Percentiles rank a stretch among this genome's conserved stretches.
Evolutionary conservation across 371 early-diverging fungal species (phyloP).

Genomic region (Actinomortierella wolfii): DNA sequence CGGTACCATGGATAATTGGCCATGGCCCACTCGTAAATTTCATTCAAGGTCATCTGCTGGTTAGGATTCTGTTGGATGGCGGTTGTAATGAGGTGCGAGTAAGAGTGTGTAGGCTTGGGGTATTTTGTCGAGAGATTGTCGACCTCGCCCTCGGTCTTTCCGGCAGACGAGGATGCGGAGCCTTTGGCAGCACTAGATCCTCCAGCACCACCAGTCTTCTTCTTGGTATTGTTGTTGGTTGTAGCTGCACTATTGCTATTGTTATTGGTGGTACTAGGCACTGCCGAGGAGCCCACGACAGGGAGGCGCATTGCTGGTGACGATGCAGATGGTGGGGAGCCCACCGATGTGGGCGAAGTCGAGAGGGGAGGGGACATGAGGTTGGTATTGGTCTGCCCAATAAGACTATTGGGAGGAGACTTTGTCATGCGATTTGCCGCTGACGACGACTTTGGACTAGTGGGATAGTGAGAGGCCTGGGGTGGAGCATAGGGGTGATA

Average conservation of each 20-base stretch:
- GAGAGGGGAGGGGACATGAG: slow-evolving; percentile 13
- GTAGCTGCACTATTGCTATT: too few relatives aligned
- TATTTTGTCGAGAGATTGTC: slow-evolving; percentile 13
- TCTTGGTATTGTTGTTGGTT: slow-evolving; percentile 14
- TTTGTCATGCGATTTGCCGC: too few relatives aligned
- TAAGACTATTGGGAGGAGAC: too few relatives aligned
- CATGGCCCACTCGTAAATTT: slow-evolving; percentile 93
- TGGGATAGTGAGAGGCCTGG: too few relatives aligned
- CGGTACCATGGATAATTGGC: slow-evolving; percentile 78
- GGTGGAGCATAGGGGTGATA: too few relatives aligned
- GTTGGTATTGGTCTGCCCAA: too few relatives aligned
- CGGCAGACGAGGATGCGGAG: background rate
- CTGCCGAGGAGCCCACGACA: too few relatives aligned
- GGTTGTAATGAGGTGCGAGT: slow-evolving; percentile 90
- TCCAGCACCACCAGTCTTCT: slow-evolving; percentile 3
- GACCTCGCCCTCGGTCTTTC: slow-evolving; percentile 1
- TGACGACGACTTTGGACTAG: too few relatives aligned
- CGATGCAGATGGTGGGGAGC: slow-evolving; percentile 6
- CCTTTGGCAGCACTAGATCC: slow-evolving; percentile 6
- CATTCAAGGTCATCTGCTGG: slow-evolving; percentile 83
- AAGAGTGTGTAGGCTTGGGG: slow-evolving; percentile 87
- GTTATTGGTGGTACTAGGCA: too few relatives aligned
- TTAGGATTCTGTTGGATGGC: slow-evolving; percentile 83
- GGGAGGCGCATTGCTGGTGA: background rate
- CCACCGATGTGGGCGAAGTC: slow-evolving; percentile 1